A percentile compares a stretch with the other conserved stretches of the same genome.
phyloP scores from a whole-genome alignment of 805 yeast genomes.

The Lachancea mirantina region DNA sequence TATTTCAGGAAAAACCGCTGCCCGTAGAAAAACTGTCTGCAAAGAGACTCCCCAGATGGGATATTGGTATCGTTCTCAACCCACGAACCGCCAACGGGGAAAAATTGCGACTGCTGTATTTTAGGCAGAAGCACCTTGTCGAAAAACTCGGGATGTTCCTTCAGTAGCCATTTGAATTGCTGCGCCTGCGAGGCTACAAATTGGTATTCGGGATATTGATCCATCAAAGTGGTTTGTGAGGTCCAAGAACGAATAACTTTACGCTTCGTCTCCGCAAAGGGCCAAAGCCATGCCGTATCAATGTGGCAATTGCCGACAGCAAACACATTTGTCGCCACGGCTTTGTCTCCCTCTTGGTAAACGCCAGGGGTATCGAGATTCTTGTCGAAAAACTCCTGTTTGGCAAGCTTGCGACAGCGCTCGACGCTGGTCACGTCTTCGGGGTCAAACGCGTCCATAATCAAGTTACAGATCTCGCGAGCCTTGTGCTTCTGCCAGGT shows the following conservation, averaged over 20 bases:
- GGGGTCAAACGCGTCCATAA: conserved; percentile 79
- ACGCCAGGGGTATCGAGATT: conserved; percentile 61
- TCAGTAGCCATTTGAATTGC: conserved; percentile 85
- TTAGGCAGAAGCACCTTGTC: conserved; percentile 51
- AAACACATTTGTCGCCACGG: conserved; percentile 50
- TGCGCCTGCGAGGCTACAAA: conserved; percentile 96
- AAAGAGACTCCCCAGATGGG: conserved; percentile 89
- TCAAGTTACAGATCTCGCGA: conserved; percentile 66
- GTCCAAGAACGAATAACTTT: conserved; percentile 95
- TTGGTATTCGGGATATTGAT: conserved; percentile 83
- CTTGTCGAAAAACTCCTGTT: conserved; percentile 51
- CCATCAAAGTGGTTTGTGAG: conserved; percentile 77
- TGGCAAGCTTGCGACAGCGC: conserved; percentile 62
- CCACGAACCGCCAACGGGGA: conserved; percentile 97
- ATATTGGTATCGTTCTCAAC: conserved; percentile 94
- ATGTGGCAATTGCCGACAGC: conserved; percentile 95
- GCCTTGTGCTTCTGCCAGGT: conserved; percentile 83
- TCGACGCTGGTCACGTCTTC: conserved; percentile 49
- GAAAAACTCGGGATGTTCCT: conserved; percentile 80
- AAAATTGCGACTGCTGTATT: conserved; percentile 63
- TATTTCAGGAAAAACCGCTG: conserved; percentile 76
- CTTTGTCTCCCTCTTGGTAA: conserved; percentile 36
- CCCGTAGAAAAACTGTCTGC: conserved; percentile 83
- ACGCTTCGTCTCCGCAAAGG: conserved; percentile 93
- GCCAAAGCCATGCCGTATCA: conserved; percentile 99